Evolutionary conservation across 2,329 filamentous ascomycete species (phyloP).

Genomic region (Colletotrichum chrysophilum): DNA sequence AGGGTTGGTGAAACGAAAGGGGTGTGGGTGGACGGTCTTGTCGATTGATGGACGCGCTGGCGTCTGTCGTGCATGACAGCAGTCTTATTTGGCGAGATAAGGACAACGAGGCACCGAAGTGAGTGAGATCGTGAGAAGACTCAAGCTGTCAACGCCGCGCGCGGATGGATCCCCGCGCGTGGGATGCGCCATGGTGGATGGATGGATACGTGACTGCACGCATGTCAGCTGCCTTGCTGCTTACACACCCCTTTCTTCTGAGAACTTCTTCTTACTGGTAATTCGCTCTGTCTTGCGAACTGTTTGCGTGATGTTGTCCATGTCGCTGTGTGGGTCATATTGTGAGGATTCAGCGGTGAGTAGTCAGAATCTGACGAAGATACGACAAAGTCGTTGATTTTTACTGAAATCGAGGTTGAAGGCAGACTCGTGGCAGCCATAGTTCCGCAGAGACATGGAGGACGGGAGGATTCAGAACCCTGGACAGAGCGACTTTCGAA

Average conservation of each 20-base stretch:
- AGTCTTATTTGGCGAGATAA: neutral
- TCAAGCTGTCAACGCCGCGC: neutral
- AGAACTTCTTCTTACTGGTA: neutral
- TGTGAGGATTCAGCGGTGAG: neutral
- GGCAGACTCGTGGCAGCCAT: neutral
- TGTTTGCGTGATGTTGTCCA: neutral
- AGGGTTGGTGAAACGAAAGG: neutral
- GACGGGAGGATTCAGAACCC: neutral
- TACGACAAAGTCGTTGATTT: neutral
- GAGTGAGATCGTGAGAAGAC: neutral
- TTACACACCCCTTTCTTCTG: neutral
- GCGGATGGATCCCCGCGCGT: neutral
- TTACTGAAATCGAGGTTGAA: neutral
- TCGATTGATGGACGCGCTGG: neutral
- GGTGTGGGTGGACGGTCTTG: neutral
- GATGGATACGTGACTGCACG: neutral
- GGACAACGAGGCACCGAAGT: neutral
- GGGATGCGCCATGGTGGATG: neutral
- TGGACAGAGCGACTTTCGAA: neutral
- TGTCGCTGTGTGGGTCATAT: neutral
- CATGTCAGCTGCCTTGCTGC: slow-evolving; percentile 17
- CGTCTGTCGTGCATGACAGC: neutral
- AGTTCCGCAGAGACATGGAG: neutral
- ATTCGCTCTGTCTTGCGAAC: neutral
- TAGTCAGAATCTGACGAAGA: neutral